Conservation (phyloP, 164 flowering plant species). For the Macadamia tetraphylla region DNA sequence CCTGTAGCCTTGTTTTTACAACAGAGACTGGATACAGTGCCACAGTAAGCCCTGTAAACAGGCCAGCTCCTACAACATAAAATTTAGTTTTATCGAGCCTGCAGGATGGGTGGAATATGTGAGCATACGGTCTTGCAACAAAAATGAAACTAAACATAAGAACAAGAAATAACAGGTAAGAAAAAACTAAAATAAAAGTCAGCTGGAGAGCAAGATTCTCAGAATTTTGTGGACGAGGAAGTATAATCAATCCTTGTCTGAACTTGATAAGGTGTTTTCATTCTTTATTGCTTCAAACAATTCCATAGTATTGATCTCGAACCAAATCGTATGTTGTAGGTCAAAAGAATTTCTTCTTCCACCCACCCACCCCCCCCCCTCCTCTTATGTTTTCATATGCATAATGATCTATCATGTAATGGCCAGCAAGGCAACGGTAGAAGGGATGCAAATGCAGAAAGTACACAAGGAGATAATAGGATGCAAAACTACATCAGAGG, state of each 20-base stretch:
- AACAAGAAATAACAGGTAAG: neutral
- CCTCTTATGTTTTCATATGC: too few relatives aligned
- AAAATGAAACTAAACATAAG: neutral
- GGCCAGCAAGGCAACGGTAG: too few relatives aligned
- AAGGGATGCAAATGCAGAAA: too few relatives aligned
- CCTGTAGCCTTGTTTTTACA: constrained; percentile 91
- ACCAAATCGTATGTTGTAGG: too few relatives aligned
- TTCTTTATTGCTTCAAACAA: neutral
- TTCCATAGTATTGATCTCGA: too few relatives aligned
- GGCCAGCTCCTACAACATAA: constrained; percentile 91
- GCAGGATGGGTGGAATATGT: constrained; percentile 28
- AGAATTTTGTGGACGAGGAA: neutral
- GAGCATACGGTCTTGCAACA: constrained; percentile 3
- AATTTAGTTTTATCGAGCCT: constrained; percentile 96
- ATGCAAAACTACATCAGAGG: too few relatives aligned
- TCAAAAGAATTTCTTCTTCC: too few relatives aligned
- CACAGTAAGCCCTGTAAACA: constrained; percentile 88
- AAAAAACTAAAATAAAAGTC: neutral
- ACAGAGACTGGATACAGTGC: constrained; percentile 90
- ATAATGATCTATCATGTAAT: too few relatives aligned
- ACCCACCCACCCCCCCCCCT: too few relatives aligned
- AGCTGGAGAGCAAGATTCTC: neutral
- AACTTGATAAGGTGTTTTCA: neutral
- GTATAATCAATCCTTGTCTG: neutral
- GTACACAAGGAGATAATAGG: too few relatives aligned